These are phyloP conservation scores for Terana coerulea DNA, from an alignment of 768 basidiomycete species.

Conservation along the genomic window DNA sequence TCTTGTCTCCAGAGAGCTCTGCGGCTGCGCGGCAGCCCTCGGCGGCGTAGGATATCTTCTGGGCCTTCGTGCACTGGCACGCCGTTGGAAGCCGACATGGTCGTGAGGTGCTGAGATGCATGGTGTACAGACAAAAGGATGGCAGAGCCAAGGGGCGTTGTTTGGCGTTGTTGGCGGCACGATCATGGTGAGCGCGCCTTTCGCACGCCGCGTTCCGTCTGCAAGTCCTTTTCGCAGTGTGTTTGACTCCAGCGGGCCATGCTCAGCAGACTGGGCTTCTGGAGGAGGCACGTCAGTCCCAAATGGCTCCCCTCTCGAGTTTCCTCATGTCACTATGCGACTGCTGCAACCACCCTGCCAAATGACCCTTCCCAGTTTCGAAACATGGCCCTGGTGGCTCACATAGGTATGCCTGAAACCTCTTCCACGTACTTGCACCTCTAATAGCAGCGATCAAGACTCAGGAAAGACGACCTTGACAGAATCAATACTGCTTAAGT, in stretches of 20 bases:
- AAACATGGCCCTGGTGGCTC: constrained; percentile 87
- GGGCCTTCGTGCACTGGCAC: constrained; percentile 2
- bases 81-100: constrained; percentile 9
- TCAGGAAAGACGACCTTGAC: constrained; percentile 89
- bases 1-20: constrained; percentile 49
- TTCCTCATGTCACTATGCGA: constrained; percentile 13
- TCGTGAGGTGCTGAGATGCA: constrained; percentile 1
- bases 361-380: constrained; percentile 44
- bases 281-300: not conserved
- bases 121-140: constrained; percentile 4
- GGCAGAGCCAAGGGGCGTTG: not conserved
- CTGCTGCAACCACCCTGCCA: constrained; percentile 19
- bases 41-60: constrained; percentile 28
- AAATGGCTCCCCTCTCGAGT: not conserved
- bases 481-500: constrained; percentile 78
- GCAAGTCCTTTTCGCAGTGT: not conserved
- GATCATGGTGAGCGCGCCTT: not conserved
- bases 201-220: not conserved
- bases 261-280: not conserved
- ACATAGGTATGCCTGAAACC: constrained; percentile 59
- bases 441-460: constrained; percentile 40
- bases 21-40: constrained; percentile 28
- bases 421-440: not conserved
- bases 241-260: not conserved
- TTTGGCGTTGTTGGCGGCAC: not conserved